These are phyloP conservation scores for Verticillium nubilum DNA, from an alignment of 2,329 filamentous ascomycete species.

Conservation along the genomic window DNA sequence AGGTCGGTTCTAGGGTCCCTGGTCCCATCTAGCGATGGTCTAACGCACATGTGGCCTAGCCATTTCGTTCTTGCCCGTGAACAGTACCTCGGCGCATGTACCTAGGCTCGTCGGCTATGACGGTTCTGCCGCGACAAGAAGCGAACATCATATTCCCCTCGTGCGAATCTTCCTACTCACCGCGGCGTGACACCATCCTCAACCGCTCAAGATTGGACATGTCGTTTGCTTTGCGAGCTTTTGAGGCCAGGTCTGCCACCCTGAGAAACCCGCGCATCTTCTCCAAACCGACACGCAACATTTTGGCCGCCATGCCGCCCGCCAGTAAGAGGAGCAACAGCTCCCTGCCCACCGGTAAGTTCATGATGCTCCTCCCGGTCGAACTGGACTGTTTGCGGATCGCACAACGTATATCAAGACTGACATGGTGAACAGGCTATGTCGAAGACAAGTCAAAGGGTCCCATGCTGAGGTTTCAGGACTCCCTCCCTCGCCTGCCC, in stretches of 20 bases:
- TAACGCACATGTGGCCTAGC: not conserved
- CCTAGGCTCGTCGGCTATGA: not conserved
- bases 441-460: slow-evolving; percentile 75
- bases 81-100: not conserved
- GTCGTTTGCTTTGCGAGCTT: slow-evolving; percentile 13
- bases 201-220: slow-evolving; percentile 2
- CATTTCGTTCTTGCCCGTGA: not conserved
- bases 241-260: slow-evolving; percentile 13
- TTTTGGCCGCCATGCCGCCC: slow-evolving; percentile 42
- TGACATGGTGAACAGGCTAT: slow-evolving; percentile 53
- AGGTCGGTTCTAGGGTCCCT: not conserved
- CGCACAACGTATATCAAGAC: not conserved
- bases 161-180: not conserved
- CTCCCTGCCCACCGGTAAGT: slow-evolving; percentile 48
- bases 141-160: not conserved
- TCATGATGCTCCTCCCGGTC: not conserved
- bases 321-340: slow-evolving; percentile 50
- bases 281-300: not conserved
- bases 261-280: not conserved
- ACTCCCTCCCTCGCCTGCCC: slow-evolving; percentile 74
- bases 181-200: not conserved
- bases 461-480: slow-evolving; percentile 77
- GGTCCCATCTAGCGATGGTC: not conserved
- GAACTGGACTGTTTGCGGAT: not conserved
- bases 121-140: not conserved